A percentile compares a stretch with the other conserved stretches of the same genome.
Conservation (phyloP, 2,329 filamentous ascomycete genomes). For the Raffaelea ambrosiae region DNA sequence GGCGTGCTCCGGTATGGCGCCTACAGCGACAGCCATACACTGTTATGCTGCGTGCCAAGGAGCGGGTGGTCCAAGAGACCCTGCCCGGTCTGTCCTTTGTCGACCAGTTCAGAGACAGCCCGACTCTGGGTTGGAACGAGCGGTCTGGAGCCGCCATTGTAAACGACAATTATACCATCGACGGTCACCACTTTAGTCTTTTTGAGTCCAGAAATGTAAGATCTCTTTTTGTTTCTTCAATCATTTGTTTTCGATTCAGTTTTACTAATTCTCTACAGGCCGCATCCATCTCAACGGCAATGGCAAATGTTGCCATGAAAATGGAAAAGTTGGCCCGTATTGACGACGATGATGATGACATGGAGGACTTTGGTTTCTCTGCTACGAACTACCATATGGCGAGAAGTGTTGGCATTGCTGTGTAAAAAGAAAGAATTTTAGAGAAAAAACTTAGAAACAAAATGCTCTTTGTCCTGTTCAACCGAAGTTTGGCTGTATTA, state of each 20-base stretch:
- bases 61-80: neutral
- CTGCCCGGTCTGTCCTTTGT: neutral
- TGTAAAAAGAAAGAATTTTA: too few relatives aligned
- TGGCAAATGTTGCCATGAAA: neutral
- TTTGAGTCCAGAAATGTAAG: neutral
- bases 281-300: neutral
- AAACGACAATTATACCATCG: neutral
- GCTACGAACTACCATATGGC: too few relatives aligned
- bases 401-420: too few relatives aligned
- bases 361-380: neutral
- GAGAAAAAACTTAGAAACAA: too few relatives aligned
- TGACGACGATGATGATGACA: neutral
- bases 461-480: too few relatives aligned
- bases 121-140: neutral
- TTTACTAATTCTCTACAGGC: neutral
- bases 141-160: neutral
- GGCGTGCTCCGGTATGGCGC: neutral
- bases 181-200: neutral
- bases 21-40: neutral
- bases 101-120: neutral
- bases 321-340: neutral
- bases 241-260: neutral
- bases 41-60: neutral
- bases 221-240: neutral
- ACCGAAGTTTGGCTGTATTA: too few relatives aligned